Conservation (phyloP, 768 basidiomycete genomes). For the Phlebiopsis gigantea region DNA sequence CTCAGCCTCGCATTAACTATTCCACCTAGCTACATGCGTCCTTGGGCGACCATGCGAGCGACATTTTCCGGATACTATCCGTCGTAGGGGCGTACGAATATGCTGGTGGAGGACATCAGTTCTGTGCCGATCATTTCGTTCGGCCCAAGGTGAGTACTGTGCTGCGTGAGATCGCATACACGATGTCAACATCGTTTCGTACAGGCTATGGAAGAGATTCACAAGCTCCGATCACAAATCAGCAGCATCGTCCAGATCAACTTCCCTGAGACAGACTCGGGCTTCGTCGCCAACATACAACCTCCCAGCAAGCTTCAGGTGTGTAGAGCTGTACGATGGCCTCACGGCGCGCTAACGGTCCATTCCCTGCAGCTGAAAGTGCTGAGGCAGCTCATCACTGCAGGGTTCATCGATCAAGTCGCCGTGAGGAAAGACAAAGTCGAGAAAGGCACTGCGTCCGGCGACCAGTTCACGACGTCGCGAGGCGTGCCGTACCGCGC, state of each 20-base stretch:
- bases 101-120: conserved; percentile 71
- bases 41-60: conserved; percentile 77
- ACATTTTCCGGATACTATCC: conserved; percentile 82
- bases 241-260: conserved; percentile 78
- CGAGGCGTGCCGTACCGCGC: conserved; percentile 82
- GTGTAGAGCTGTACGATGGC: conserved; percentile 8
- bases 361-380: conserved; percentile 67
- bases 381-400: conserved; percentile 79
- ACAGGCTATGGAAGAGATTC: conserved; percentile 98
- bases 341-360: conserved; percentile 4
- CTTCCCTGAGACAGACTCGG: conserved; percentile 58
- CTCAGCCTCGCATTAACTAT: not conserved
- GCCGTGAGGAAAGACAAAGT: conserved; percentile 86
- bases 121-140: conserved; percentile 89
- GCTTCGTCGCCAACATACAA: conserved; percentile 56
- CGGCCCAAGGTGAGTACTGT: conserved; percentile 63
- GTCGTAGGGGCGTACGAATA: conserved; percentile 98
- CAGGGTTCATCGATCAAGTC: conserved; percentile 93
- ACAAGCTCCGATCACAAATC: conserved; percentile 88
- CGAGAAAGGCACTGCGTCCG: conserved; percentile 50
- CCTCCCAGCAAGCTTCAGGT: conserved; percentile 83
- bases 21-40: conserved; percentile 63
- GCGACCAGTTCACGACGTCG: conserved; percentile 66
- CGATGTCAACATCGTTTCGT: not conserved
- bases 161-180: not conserved